Evolutionary conservation across 352 stramenopile species (phyloP), one percentile per base, ranked within the genome.

Genomic region (Globisporangium polare): DNA sequence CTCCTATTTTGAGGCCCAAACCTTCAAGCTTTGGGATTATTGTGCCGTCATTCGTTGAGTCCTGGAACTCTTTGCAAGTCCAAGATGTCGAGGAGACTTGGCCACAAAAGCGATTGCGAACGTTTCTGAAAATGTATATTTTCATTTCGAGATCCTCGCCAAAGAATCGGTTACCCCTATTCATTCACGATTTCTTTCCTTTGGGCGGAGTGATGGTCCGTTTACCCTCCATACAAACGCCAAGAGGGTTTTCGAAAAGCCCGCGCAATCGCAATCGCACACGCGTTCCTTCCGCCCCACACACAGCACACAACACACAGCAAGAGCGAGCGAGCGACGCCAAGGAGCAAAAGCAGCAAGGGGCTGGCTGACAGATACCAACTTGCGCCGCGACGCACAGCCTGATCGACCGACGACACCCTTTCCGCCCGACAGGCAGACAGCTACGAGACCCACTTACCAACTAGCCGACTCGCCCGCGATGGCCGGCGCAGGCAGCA

Each of bases 231-330:
- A 60, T 60, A 60, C 54, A 60, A 60, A 52, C 26, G 18, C 26
- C 31, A 43, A 60, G 22, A 60, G 18, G 13, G 50, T 27, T 59
- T 60, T 52, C 29, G 41, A 60, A 52, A 60, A 60, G 39, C 37
- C 37, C 17, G 10, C 41, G 54, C 54, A 52, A 43, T 50, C 27
- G 35, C 57, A 37, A 17, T 42, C 50, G 50, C 50, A 22, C 57
- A 47, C 43, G 41, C 55, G 39, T 46, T 61, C 55, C 53, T 58
- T 58, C 53, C 35, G 20, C 31, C 31, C 52, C 53, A 58, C 53
- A 58, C 52, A 12, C 13, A n/a, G n/a, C n/a, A n/a, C n/a, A n/a
- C n/a, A n/a, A n/a, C n/a, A n/a, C n/a, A n/a, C n/a, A n/a, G n/a
- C n/a, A 20, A 18, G 12, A 22, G 31, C 46, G 18, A 24, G 49